Percentiles rank a stretch among this genome's conserved stretches.
Conservation (phyloP, 2,329 filamentous ascomycete species). For the Podosphaera leucotricha region DNA sequence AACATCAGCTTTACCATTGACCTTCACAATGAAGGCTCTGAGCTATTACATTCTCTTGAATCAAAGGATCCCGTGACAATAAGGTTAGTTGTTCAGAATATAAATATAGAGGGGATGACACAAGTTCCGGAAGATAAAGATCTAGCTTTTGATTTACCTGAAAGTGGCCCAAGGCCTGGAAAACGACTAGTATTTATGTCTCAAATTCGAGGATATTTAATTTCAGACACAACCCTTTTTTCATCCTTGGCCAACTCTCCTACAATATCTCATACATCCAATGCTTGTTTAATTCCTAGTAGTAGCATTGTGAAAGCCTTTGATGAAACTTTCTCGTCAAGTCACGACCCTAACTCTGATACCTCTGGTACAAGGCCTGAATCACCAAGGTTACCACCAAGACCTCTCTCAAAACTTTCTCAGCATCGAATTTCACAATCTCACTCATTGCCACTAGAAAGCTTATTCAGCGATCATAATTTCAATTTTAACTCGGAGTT, state of each 20-base stretch:
- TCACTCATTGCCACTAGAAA: constrained; percentile 8
- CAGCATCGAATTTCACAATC: constrained; percentile 13
- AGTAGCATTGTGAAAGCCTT: constrained; percentile 8
- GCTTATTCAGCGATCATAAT: neutral
- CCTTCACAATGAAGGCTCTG: constrained; percentile 22
- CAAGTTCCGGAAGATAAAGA: constrained; percentile 5
- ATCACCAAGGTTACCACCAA: constrained; percentile 11
- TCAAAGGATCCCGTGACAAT: constrained; percentile 34
- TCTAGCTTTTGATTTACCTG: constrained; percentile 2
- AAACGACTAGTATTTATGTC: constrained; percentile 41
- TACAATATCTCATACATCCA: constrained; percentile 32
- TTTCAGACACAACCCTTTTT: constrained; percentile 44
- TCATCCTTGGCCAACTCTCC: constrained; percentile 33
- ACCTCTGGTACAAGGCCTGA: neutral
- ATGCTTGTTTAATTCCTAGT: constrained; percentile 20
- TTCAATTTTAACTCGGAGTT: too few species aligned
- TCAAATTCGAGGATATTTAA: constrained; percentile 37
- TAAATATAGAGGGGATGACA: constrained; percentile 45
- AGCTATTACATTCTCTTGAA: constrained; percentile 16
- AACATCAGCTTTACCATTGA: constrained; percentile 41
- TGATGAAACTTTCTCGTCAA: constrained; percentile 7
- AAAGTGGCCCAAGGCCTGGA: constrained; percentile 27
- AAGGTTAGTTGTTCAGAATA: constrained; percentile 37
- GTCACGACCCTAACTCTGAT: neutral
- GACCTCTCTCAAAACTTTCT: constrained; percentile 10